Evolutionary conservation across 345 rosid genomes (phyloP), one percentile per base, ranked within the genome.

Genomic region (Eucalyptus sideroxylon): DNA sequence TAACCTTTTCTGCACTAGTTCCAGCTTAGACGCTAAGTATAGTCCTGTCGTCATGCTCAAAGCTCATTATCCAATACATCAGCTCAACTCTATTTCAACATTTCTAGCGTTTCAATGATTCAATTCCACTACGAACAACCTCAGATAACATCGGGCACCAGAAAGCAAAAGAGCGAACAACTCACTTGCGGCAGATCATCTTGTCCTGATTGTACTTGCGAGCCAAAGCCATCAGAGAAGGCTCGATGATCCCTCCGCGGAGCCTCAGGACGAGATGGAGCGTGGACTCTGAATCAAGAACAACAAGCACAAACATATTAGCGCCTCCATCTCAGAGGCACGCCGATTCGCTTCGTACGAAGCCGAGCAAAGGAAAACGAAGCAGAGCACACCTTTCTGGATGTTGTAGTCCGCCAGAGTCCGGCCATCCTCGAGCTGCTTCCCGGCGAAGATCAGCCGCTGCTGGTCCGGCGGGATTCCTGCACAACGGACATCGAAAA

Each of bases 391-490:
- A 94, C 99, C 99, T 92, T 97, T 97, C 92, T 97, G 99, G 86
- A 97, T 97, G 88, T 96, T 97, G 95, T 97, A 97, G 81, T 97
- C 98, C 45, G 99, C 99, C 69, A 97, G 94, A 82, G 99, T 97
- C 56, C 99, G 95, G 80, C 99, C 99, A 92, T 97, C 99, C 86
- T 97, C 99, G 62, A 97, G 99, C 93, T 97, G 99, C 91, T 97
- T 97, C 5, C 98, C 99, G 40, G 99, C 99, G 89, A 97, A 97
- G 91, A 97, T 97, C 88, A 97, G 92, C 40, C 99, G 90, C 93
- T 97, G 99, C 93, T 97, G 99, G 50, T 97, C 99, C 92, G 99
- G 99, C 37, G 99, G 99, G 55, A 97, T 96, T 34, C 98, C 98
- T 96, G 53, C 42, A 65, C 81, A 86, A 11, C 69, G 42, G 42